Percentiles rank a stretch among this genome's conserved stretches.
These are phyloP conservation scores for Cystobasidium onofrii DNA, from an alignment of 768 basidiomycete genomes.

Conservation along the genomic window DNA sequence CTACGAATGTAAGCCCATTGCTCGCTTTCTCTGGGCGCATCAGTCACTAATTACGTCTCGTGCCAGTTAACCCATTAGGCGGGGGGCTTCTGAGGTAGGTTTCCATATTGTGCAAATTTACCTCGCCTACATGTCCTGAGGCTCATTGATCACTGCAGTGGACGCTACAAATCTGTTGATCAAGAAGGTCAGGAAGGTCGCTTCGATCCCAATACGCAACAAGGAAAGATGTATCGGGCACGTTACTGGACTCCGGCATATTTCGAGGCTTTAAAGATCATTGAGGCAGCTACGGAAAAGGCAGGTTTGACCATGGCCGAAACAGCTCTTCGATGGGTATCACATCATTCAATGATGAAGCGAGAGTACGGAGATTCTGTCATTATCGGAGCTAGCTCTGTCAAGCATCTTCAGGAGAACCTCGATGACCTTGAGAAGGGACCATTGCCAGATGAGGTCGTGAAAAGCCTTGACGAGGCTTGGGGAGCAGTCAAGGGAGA, in stretches of 20 bases:
- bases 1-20: conserved; percentile 47
- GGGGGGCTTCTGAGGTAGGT: conserved; percentile 45
- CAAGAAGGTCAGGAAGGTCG: conserved; percentile 51
- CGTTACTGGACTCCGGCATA: conserved; percentile 53
- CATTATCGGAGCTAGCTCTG: conserved; percentile 58
- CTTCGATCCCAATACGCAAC: conserved; percentile 52
- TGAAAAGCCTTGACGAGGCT: conserved; percentile 52
- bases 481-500: conserved; percentile 45
- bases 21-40: too few relatives aligned
- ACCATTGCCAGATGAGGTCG: conserved; percentile 55
- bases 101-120: too few relatives aligned
- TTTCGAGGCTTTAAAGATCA: conserved; percentile 44
- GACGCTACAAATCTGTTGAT: conserved; percentile 43
- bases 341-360: conserved; percentile 52
- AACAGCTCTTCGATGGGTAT: conserved; percentile 51
- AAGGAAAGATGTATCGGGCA: conserved; percentile 49
- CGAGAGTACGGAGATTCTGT: conserved; percentile 52
- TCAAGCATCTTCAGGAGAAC: conserved; percentile 56
- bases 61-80: too few relatives aligned
- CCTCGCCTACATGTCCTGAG: too few relatives aligned
- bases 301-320: conserved; percentile 46
- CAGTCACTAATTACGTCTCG: too few relatives aligned
- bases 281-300: conserved; percentile 49
- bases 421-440: conserved; percentile 55
- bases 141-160: conserved; percentile 21